Evolutionary conservation across 371 early-diverging fungal genomes (phyloP).

Genomic region (Saksenaea oblongispora): DNA sequence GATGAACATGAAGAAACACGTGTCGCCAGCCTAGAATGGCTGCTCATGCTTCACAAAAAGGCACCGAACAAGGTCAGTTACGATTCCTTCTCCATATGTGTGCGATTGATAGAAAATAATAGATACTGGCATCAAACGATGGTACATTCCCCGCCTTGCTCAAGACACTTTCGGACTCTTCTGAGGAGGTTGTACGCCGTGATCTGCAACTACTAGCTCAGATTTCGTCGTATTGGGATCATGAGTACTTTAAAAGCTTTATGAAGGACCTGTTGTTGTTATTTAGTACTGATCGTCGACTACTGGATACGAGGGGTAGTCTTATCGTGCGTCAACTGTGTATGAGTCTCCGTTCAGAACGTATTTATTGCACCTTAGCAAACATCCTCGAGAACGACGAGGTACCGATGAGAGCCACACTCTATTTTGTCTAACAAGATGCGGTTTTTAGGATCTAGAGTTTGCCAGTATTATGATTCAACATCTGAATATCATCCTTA

Average conservation of each 20-base stretch:
- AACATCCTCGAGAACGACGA: conserved; percentile 81
- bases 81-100: neutral
- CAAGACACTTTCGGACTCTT: conserved; percentile 83
- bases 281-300: conserved; percentile 79
- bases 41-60: conserved; percentile 90
- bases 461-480: conserved; percentile 93
- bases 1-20: conserved; percentile 88
- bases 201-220: conserved; percentile 91
- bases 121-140: conserved; percentile 75
- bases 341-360: conserved; percentile 78
- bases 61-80: conserved; percentile 66
- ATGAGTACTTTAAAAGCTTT: conserved; percentile 75
- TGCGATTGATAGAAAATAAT: neutral
- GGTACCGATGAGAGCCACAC: conserved; percentile 5
- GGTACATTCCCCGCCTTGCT: conserved; percentile 81
- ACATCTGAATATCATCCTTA: conserved; percentile 87
- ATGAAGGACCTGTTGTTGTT: conserved; percentile 78
- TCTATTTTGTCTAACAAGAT: neutral
- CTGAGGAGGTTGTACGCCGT: conserved; percentile 86
- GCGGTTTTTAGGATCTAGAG: conserved; percentile 64
- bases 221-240: conserved; percentile 77
- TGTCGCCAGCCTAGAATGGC: conserved; percentile 87
- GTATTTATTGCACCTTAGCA: conserved; percentile 82
- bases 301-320: conserved; percentile 84
- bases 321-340: conserved; percentile 91